Evolutionary conservation across 208 protist species (phyloP), one percentile per base, ranked within the genome.

Genomic region (Phytomonas sp.): DNA sequence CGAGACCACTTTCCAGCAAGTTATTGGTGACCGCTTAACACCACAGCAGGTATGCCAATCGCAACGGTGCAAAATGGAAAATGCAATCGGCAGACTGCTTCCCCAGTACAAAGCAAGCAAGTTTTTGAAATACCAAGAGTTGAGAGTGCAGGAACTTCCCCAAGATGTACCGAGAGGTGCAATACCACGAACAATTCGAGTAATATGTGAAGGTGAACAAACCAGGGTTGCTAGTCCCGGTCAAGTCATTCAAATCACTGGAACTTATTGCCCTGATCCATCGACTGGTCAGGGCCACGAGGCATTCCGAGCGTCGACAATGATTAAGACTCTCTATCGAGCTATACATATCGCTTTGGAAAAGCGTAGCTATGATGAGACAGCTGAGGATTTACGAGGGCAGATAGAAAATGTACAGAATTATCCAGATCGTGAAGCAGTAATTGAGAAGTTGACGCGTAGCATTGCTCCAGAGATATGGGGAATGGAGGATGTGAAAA

Each of bases 401-500:
- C 84, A 91, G 60, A 76, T 96, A 17, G 79, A 89, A 67, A 77
- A 81, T 68, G 80, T 87, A 77, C 68, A 95, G 15, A 78, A 90
- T 5, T 88, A 93, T 67, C 85, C 85, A 23, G 87, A 94, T 69
- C 78, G 81, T 46, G 87, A 89, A 4, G 82, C 85, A 23, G 74
- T 99, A 1, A 91, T 99, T 32, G 98, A 99, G 33, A 99, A 99
- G 34, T 82, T 99, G 15, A 95, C 89, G 32, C 66, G 80, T 6
- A 97, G 96, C 33, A 78, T 99, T 23, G 98, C 98, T 8, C 98
- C 98, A 8, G 94, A 95, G 67, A 99, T 99, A 74, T 99, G 88
- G 87, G 97, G 98, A 60, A 90, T 99, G 81, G 96, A 99, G 37
- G 97, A 99, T 71, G 90, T 99, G 3, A 99, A 99, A 74, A 97